Evolutionary conservation across 2,329 filamentous ascomycete species (phyloP).

Genomic region (Tympanopsis confertula): DNA sequence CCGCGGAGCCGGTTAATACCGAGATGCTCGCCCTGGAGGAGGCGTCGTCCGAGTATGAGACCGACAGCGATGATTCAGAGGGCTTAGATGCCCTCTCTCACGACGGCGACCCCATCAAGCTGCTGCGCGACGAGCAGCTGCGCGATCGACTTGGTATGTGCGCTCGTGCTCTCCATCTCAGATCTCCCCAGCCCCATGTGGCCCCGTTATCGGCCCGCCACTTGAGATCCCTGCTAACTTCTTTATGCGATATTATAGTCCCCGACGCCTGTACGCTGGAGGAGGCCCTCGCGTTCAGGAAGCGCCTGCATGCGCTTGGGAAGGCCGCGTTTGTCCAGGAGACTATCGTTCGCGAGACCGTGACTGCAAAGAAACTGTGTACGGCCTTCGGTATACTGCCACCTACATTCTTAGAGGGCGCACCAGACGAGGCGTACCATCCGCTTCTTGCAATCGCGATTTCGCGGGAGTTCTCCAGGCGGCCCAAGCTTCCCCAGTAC

Average conservation of each 20-base stretch:
- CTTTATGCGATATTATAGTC: slow-evolving; percentile 9
- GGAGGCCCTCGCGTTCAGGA: slow-evolving; percentile 57
- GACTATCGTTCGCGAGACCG: slow-evolving; percentile 55
- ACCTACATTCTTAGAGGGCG: slow-evolving; percentile 61
- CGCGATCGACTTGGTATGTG: slow-evolving; percentile 30
- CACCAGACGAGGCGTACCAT: slow-evolving; percentile 65
- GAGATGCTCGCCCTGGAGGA: background rate
- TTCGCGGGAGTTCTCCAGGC: slow-evolving; percentile 68
- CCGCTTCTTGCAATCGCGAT: slow-evolving; percentile 66
- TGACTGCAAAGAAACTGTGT: slow-evolving; percentile 72
- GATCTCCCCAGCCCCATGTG: background rate
- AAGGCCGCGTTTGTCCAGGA: slow-evolving; percentile 64
- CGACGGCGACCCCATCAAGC: slow-evolving; percentile 50
- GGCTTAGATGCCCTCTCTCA: slow-evolving; percentile 55
- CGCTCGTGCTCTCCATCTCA: background rate
- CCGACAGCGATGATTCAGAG: slow-evolving; percentile 38
- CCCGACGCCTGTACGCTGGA: slow-evolving; percentile 50
- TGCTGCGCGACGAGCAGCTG: slow-evolving; percentile 38
- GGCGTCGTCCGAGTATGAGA: slow-evolving; percentile 27
- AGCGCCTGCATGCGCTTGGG: slow-evolving; percentile 65
- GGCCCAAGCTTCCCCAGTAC: slow-evolving; percentile 67
- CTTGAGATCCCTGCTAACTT: background rate
- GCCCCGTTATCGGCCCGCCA: background rate
- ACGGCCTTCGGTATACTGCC: slow-evolving; percentile 74
- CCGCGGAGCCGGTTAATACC: background rate